These are phyloP conservation scores for Lasiosphaeria ovina DNA, from an alignment of 495 filamentous ascomycete species.

Conservation along the genomic window DNA sequence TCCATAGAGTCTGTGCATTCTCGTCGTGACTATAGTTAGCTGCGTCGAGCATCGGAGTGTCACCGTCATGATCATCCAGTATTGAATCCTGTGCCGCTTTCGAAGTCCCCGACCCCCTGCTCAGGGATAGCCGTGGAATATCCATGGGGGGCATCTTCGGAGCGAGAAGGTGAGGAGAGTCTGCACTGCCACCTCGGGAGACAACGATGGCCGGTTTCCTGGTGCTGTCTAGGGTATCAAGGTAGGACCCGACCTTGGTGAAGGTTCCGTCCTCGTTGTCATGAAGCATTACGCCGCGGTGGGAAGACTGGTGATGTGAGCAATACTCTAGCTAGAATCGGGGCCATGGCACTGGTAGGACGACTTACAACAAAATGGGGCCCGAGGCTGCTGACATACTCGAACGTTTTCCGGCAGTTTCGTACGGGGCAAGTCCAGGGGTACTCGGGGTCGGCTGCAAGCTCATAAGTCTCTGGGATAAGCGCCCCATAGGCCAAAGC, in stretches of 20 bases:
- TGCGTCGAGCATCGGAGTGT: too few relatives aligned
- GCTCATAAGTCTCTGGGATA: conserved; percentile 25
- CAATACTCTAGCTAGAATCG: not conserved
- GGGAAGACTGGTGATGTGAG: conserved; percentile 16
- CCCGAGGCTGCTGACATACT: conserved; percentile 12
- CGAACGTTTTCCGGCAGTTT: conserved; percentile 15
- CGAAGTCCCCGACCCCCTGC: too few relatives aligned
- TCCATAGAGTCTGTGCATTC: conserved; percentile 18
- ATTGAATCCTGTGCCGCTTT: not conserved
- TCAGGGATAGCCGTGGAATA: too few relatives aligned
- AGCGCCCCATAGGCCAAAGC: conserved; percentile 16
- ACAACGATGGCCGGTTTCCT: conserved; percentile 18
- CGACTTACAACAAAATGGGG: conserved; percentile 23
- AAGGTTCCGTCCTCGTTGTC: conserved; percentile 41
- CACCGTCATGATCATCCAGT: too few relatives aligned
- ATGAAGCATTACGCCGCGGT: conserved; percentile 27
- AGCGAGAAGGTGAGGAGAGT: not conserved
- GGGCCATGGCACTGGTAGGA: too few relatives aligned
- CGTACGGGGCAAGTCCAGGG: conserved; percentile 27
- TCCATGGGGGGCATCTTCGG: too few relatives aligned
- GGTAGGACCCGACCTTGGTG: conserved; percentile 19
- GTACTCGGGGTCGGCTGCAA: not conserved
- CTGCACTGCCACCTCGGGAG: conserved; percentile 11
- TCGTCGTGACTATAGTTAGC: not conserved
- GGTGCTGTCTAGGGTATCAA: conserved; percentile 6